A percentile compares a stretch with the other conserved stretches of the same genome.
Conservation (phyloP, 331 rosid genomes). For the Arachis monticola region DNA sequence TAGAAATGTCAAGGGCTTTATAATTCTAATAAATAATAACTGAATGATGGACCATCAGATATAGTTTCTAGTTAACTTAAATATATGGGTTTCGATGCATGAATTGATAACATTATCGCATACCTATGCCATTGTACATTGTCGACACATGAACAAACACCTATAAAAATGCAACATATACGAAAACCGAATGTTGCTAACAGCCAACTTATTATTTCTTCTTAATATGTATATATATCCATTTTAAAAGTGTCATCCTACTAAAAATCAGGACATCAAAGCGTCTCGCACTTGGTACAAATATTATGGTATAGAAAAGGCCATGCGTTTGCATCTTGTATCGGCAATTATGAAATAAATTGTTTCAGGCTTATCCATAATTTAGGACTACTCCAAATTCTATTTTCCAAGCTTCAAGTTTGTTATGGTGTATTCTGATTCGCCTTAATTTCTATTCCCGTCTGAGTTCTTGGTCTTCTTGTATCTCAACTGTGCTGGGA, state of each 20-base stretch:
- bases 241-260: too few species aligned
- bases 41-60: too few species aligned
- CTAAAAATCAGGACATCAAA: too few species aligned
- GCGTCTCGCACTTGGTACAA: too few species aligned
- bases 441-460: constrained; percentile 38
- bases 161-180: not conserved
- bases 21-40: too few species aligned
- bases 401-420: not conserved
- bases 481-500: constrained; percentile 57
- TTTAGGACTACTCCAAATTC: constrained; percentile 22
- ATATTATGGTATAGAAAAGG: not conserved
- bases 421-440: constrained; percentile 29
- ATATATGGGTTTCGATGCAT: too few species aligned
- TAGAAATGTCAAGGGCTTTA: too few species aligned
- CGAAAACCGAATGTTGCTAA: not conserved
- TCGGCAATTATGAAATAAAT: constrained; percentile 26
- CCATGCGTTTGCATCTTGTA: constrained; percentile 26
- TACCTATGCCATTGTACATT: too few species aligned
- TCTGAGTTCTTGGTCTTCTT: constrained; percentile 47
- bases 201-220: not conserved
- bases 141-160: too few species aligned
- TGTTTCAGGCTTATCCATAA: constrained; percentile 31
- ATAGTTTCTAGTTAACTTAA: too few species aligned
- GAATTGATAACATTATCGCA: too few species aligned
- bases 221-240: too few species aligned